Evolutionary conservation across 202 grass and related monocot species (phyloP).

Genomic region (Eragrostis tef): DNA sequence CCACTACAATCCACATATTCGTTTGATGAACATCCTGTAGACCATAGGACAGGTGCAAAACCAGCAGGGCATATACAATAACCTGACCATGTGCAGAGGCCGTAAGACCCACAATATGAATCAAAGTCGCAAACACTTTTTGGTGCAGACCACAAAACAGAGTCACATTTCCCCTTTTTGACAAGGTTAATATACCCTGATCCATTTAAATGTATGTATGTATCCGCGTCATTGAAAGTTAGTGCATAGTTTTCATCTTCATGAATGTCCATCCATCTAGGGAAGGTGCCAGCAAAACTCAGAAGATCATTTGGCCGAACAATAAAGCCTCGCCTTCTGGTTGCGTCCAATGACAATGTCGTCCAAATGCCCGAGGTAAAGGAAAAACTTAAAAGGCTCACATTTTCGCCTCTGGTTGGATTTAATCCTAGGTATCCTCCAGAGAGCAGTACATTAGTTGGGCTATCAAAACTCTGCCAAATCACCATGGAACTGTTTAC

Average conservation of each 20-base stretch:
- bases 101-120: constrained; percentile 38
- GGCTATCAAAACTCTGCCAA: constrained; percentile 62
- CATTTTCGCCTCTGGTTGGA: too few species aligned
- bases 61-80: constrained; percentile 33
- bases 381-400: too few species aligned
- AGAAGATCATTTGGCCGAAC: not conserved
- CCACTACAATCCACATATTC: too few species aligned
- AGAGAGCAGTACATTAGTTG: constrained; percentile 42
- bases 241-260: constrained; percentile 12
- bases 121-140: not conserved
- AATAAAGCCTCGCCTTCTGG: constrained; percentile 37
- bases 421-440: constrained; percentile 40
- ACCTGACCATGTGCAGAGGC: not conserved
- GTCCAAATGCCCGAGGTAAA: not conserved
- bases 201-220: not conserved
- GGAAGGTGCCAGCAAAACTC: constrained; percentile 29
- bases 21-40: not conserved
- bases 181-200: not conserved
- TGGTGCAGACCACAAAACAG: constrained; percentile 2
- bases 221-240: not conserved
- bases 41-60: not conserved
- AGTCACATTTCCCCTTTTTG: not conserved
- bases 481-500: constrained; percentile 25
- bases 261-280: constrained; percentile 22
- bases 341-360: constrained; percentile 9